These are phyloP conservation scores for Actinomortierella ambigua DNA, from an alignment of 371 early-diverging fungal species.

Conservation along the genomic window DNA sequence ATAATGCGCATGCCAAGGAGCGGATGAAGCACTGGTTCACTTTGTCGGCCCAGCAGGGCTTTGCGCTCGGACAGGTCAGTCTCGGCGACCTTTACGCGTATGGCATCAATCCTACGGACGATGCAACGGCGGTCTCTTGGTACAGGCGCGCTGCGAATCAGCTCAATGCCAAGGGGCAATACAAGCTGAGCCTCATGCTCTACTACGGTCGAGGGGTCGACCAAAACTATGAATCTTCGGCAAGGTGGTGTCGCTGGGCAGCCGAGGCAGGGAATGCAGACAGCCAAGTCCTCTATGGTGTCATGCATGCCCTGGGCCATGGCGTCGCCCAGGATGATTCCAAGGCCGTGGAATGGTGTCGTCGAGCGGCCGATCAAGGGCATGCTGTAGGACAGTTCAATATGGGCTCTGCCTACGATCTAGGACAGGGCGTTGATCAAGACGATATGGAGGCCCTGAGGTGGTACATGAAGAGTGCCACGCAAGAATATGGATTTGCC, in stretches of 20 bases:
- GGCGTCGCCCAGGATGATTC: conserved; percentile 60
- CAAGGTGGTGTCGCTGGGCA: conserved; percentile 72
- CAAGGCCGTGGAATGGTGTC: conserved; percentile 63
- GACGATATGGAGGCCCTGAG: conserved; percentile 56
- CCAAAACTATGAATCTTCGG: conserved; percentile 62
- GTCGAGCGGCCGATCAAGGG: conserved; percentile 65
- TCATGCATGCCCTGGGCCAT: conserved; percentile 78
- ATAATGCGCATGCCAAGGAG: too few relatives aligned
- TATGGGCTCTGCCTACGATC: too few relatives aligned
- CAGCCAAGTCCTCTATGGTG: conserved; percentile 82
- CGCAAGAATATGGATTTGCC: too few relatives aligned
- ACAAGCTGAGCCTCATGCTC: conserved; percentile 87
- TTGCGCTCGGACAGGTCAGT: conserved; percentile 79
- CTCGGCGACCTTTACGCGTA: conserved; percentile 80
- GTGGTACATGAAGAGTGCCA: conserved; percentile 77
- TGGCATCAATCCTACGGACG: conserved; percentile 73
- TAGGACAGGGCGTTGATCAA: too few relatives aligned
- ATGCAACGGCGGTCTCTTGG: conserved; percentile 70
- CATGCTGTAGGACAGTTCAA: conserved; percentile 66
- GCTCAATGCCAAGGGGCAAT: conserved; percentile 82
- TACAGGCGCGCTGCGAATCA: conserved; percentile 78
- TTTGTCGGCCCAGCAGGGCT: conserved; percentile 68
- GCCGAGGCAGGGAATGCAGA: conserved; percentile 68
- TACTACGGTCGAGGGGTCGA: conserved; percentile 83
- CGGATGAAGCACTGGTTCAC: conserved; percentile 77